Conservation (phyloP, 1,139 yeast genomes). For the Yamadazyma jaroonii region DNA sequence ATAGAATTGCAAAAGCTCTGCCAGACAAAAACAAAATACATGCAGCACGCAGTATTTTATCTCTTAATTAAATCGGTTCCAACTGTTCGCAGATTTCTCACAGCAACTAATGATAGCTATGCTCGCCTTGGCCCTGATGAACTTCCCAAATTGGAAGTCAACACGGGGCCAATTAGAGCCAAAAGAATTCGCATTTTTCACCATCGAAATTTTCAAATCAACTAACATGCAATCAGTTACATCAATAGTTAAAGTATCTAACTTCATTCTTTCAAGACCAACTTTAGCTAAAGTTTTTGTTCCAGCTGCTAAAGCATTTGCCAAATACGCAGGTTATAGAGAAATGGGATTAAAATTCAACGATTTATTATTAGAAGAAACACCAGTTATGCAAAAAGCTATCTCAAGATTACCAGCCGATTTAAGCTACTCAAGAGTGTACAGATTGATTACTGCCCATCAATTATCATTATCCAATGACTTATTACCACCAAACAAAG, state of each 20-base stretch:
- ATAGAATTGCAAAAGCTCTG: no score
- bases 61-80: no score
- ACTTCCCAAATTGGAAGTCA: constrained; percentile 14
- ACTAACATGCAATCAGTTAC: constrained; percentile 67
- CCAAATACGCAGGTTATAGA: constrained; percentile 84
- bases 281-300: constrained; percentile 68
- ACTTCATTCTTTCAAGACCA: constrained; percentile 80
- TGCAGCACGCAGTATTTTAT: no score
- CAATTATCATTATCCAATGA: constrained; percentile 85
- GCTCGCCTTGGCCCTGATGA: not conserved
- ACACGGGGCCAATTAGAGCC: constrained; percentile 7
- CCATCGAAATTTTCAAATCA: constrained; percentile 10
- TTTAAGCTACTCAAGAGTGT: constrained; percentile 86
- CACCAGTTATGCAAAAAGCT: constrained; percentile 83
- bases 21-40: no score
- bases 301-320: constrained; percentile 77
- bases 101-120: no score
- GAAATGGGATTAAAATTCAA: constrained; percentile 86
- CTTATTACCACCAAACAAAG: constrained; percentile 77
- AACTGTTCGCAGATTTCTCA: no score
- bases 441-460: constrained; percentile 87
- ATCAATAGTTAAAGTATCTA: constrained; percentile 78
- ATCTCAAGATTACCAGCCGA: constrained; percentile 80
- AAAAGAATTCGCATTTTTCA: constrained; percentile 9
- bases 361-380: constrained; percentile 86